A percentile compares a stretch with the other conserved stretches of the same genome.
These are phyloP conservation scores for Lentinula edodes DNA, from an alignment of 768 basidiomycete genomes.

Conservation along the genomic window DNA sequence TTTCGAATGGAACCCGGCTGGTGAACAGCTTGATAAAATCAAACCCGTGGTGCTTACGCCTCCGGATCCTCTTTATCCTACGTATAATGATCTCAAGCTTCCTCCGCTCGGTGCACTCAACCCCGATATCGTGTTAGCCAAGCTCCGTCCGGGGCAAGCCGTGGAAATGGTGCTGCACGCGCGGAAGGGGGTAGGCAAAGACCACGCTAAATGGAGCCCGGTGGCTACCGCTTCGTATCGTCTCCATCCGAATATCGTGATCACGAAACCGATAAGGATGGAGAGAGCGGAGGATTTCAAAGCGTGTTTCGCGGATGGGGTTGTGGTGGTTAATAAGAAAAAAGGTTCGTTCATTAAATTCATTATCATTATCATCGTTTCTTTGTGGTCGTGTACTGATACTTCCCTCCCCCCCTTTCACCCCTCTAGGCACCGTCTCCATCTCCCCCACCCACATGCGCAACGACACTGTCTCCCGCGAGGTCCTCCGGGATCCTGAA, in stretches of 20 bases:
- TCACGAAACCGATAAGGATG: constrained; percentile 69
- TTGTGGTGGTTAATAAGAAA: constrained; percentile 55
- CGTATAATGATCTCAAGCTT: too few relatives aligned
- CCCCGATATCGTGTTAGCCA: constrained; percentile 81
- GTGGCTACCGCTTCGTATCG: constrained; percentile 97
- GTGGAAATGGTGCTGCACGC: constrained; percentile 86
- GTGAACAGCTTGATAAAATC: constrained; percentile 60
- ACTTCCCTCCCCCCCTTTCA: background rate
- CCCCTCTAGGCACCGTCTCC: constrained; percentile 31
- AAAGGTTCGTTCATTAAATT: constrained; percentile 29
- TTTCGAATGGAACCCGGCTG: constrained; percentile 74
- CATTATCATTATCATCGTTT: too few relatives aligned
- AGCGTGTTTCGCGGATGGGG: constrained; percentile 82
- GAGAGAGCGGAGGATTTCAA: constrained; percentile 78
- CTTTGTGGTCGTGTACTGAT: too few relatives aligned
- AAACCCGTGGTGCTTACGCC: constrained; percentile 13
- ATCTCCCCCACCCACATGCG: constrained; percentile 65
- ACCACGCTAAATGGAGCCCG: constrained; percentile 95
- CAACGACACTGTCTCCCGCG: constrained; percentile 85
- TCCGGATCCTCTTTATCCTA: too few relatives aligned
- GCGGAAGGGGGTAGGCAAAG: constrained; percentile 86
- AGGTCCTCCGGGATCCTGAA: constrained; percentile 89
- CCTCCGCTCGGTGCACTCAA: constrained; percentile 63
- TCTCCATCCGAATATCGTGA: constrained; percentile 79
- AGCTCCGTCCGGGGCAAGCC: constrained; percentile 87